Evolutionary conservation across 2,329 filamentous ascomycete genomes (phyloP), one percentile per base, ranked within the genome.

Genomic region (Fusarium sp.): DNA sequence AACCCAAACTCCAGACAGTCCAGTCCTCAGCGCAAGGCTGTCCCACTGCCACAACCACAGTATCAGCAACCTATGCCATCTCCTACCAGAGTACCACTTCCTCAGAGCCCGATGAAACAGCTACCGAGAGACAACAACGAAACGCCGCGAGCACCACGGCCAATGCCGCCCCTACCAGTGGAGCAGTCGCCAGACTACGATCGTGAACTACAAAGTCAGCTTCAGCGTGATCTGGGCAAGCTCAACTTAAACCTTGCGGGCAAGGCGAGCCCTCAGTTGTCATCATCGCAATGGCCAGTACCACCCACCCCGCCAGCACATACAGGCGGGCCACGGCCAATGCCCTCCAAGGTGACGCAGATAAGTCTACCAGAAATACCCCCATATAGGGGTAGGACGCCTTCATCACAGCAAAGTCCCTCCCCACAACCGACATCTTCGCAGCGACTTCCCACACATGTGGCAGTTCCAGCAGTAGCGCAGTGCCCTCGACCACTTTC

Each of bases 141-240:
- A 66, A 88, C 87, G 10, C 88, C 89, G 24, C 82, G 83, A 24
- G 79, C 83, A n/a, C 80, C 83, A 57, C 85, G 85, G 64, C 83
- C 88, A 46, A 84, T 85, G 74, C 86, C 87, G 17, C 84, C 85
- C 7, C 78, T 84, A 10, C 84, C 86, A 7, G 79, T 84, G 5
- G 82, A 84, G 20, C 86, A 87, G 61, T 90, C 90, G 5, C 85
- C 87, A 10, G 90, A 91, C 66, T 91, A 91, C 73, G 90, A 92
- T 74, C 84, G 85, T 53, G 86, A 88, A 46, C 79, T 92, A 46
- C 90, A 91, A 69, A 87, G 89, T 42, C 89, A 92, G 78, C 80
- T 93, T n/a, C 89, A 90, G 73, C 87, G 87, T 66, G 91, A 92
- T 70, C 88, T 92, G 83, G 85, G 85, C 33, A 85, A 85, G 73